Conservation (phyloP, 495 filamentous ascomycete genomes). For the Penicillium fimorum region DNA sequence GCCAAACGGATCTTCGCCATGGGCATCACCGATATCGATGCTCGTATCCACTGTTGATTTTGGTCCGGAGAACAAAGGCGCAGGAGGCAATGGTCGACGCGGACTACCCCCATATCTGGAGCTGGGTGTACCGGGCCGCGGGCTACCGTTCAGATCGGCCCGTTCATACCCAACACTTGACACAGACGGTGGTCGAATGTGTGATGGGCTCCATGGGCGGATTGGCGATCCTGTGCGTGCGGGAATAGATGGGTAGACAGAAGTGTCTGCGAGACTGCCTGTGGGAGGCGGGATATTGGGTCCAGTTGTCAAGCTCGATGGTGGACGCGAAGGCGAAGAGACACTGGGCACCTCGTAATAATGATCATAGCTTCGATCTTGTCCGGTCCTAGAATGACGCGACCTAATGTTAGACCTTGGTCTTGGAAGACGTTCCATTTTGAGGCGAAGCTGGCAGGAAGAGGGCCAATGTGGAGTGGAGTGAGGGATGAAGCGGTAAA, state of each 20-base stretch:
- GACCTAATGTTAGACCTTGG: slow-evolving; percentile 33
- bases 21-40: slow-evolving; percentile 56
- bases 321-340: slow-evolving; percentile 46
- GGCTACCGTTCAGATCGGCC: slow-evolving; percentile 81
- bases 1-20: slow-evolving; percentile 76
- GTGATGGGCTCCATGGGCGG: slow-evolving; percentile 72
- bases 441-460: slow-evolving; percentile 1
- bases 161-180: slow-evolving; percentile 75
- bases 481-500: slow-evolving; percentile 3
- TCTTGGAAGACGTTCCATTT: slow-evolving; percentile 19
- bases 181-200: slow-evolving; percentile 49
- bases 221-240: slow-evolving; percentile 56
- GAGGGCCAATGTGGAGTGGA: background rate
- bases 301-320: slow-evolving; percentile 54
- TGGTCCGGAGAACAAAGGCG: slow-evolving; percentile 72
- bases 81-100: slow-evolving; percentile 82
- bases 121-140: slow-evolving; percentile 85
- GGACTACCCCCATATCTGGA: slow-evolving; percentile 83
- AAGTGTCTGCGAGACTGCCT: slow-evolving; percentile 39
- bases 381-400: slow-evolving; percentile 27
- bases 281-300: slow-evolving; percentile 57
- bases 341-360: slow-evolving; percentile 36
- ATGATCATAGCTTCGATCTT: slow-evolving; percentile 24
- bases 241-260: slow-evolving; percentile 47
- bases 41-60: slow-evolving; percentile 39